These are phyloP conservation scores for Pouteria campechiana DNA, from an alignment of 179 eudicot genomes.

Conservation along the genomic window DNA sequence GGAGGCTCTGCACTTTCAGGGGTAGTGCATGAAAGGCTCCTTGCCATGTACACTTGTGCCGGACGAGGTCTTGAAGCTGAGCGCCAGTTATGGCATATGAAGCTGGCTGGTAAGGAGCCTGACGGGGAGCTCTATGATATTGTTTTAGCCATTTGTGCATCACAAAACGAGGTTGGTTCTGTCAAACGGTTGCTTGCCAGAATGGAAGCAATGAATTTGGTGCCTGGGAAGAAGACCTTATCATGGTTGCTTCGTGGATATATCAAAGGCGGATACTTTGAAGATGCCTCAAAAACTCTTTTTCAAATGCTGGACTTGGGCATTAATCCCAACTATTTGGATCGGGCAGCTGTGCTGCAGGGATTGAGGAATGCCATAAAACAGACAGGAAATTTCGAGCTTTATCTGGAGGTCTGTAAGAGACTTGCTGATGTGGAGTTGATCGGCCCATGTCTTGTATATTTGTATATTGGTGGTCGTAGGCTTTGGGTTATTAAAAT, in stretches of 20 bases:
- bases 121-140: slow-evolving; percentile 70
- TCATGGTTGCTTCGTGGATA: slow-evolving; percentile 84
- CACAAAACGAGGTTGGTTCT: slow-evolving; percentile 36
- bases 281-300: slow-evolving; percentile 58
- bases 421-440: slow-evolving; percentile 62
- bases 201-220: slow-evolving; percentile 46
- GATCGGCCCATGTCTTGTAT: slow-evolving; percentile 73
- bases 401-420: slow-evolving; percentile 61
- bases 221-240: slow-evolving; percentile 50
- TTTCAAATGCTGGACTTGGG: slow-evolving; percentile 66
- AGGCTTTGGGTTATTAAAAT: slow-evolving; percentile 72
- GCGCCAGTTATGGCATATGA: slow-evolving; percentile 75
- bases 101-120: slow-evolving; percentile 57
- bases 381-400: slow-evolving; percentile 35
- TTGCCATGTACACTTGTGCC: slow-evolving; percentile 83
- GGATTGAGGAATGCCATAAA: slow-evolving; percentile 56
- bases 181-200: slow-evolving; percentile 57
- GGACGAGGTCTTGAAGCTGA: slow-evolving; percentile 80
- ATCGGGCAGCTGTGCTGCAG: slow-evolving; percentile 67
- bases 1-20: slow-evolving; percentile 42
- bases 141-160: slow-evolving; percentile 84
- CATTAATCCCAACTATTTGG: slow-evolving; percentile 51
- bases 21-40: slow-evolving; percentile 68
- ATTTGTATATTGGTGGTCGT: slow-evolving; percentile 45
- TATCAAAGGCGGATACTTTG: slow-evolving; percentile 66